phyloP scores from a whole-genome alignment of 768 basidiomycete genomes.

The Tulasnella sp. region DNA sequence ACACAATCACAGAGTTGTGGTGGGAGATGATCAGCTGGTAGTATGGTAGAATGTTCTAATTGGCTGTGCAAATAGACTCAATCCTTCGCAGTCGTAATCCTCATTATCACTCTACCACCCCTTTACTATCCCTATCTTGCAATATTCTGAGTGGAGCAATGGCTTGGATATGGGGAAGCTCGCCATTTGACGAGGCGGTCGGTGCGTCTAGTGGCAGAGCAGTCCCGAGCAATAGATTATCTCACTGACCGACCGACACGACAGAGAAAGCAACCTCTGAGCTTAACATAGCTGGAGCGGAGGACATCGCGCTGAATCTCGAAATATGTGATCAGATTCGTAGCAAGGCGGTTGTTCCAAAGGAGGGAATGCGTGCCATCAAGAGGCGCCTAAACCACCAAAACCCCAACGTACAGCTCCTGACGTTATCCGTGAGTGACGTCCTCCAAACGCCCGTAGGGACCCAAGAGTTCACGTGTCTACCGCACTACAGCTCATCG shows the following conservation, averaged over 20 bases:
- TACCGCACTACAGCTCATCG: slow-evolving; percentile 54
- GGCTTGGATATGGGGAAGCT: slow-evolving; percentile 72
- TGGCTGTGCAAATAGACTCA: too few relatives aligned
- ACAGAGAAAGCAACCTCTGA: slow-evolving; percentile 93
- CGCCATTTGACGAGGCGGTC: slow-evolving; percentile 71
- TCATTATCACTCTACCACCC: too few relatives aligned
- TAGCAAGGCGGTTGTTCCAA: slow-evolving; percentile 74
- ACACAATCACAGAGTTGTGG: too few relatives aligned
- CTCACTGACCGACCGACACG: slow-evolving; percentile 14
- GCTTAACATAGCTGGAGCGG: slow-evolving; percentile 64
- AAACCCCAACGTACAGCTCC: slow-evolving; percentile 90
- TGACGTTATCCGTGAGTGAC: slow-evolving; percentile 66
- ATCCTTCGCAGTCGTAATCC: too few relatives aligned
- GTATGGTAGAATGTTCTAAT: too few relatives aligned
- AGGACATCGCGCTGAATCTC: slow-evolving; percentile 87
- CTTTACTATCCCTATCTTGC: too few relatives aligned
- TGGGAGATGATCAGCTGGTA: too few relatives aligned
- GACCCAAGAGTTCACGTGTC: slow-evolving; percentile 12
- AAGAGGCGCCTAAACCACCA: slow-evolving; percentile 81
- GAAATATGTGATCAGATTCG: slow-evolving; percentile 97
- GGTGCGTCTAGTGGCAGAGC: slow-evolving; percentile 38
- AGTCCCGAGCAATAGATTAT: background rate
- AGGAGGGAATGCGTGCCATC: slow-evolving; percentile 78
- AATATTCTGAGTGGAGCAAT: too few relatives aligned
- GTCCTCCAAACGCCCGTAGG: background rate